A percentile compares a stretch with the other conserved stretches of the same genome.
These are phyloP conservation scores for Fusarium algeriense DNA, from an alignment of 2,329 filamentous ascomycete genomes.

Conservation along the genomic window DNA sequence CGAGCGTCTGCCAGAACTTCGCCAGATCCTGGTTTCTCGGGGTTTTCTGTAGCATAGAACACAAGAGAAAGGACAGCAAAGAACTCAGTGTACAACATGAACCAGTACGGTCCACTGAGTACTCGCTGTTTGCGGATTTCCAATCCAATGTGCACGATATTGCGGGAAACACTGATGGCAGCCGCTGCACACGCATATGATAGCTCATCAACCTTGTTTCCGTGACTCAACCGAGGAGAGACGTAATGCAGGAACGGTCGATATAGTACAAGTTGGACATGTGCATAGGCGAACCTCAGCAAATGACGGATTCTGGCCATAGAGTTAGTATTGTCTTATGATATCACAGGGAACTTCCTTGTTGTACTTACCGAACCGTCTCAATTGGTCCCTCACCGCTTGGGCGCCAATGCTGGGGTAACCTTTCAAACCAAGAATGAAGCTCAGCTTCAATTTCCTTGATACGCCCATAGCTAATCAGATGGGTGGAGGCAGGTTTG, in stretches of 20 bases:
- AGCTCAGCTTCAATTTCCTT: slow-evolving; percentile 74
- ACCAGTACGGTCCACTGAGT: slow-evolving; percentile 88
- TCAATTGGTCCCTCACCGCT: slow-evolving; percentile 81
- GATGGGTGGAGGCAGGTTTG: slow-evolving; percentile 64
- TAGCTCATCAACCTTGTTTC: slow-evolving; percentile 75
- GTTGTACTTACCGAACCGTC: slow-evolving; percentile 74
- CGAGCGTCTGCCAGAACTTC: slow-evolving; percentile 88
- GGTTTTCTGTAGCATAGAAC: slow-evolving; percentile 85
- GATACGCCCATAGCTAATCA: slow-evolving; percentile 73
- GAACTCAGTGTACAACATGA: slow-evolving; percentile 86
- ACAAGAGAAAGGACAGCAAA: slow-evolving; percentile 83
- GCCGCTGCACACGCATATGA: slow-evolving; percentile 80
- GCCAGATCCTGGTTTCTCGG: slow-evolving; percentile 77
- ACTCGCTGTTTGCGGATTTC: slow-evolving; percentile 81
- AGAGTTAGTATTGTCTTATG: slow-evolving; percentile 14
- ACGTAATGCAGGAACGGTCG: slow-evolving; percentile 87
- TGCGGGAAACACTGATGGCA: slow-evolving; percentile 72
- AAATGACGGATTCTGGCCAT: slow-evolving; percentile 73
- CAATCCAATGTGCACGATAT: slow-evolving; percentile 83
- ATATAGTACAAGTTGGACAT: slow-evolving; percentile 86
- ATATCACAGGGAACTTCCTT: neutral
- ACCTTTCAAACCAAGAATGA: slow-evolving; percentile 70
- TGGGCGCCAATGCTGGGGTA: slow-evolving; percentile 83
- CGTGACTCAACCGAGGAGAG: slow-evolving; percentile 70
- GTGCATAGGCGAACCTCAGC: slow-evolving; percentile 82